Percentiles rank a stretch among this genome's conserved stretches.
phyloP scores from a whole-genome alignment of 306 rosid genomes.

The Lablab purpureus region DNA sequence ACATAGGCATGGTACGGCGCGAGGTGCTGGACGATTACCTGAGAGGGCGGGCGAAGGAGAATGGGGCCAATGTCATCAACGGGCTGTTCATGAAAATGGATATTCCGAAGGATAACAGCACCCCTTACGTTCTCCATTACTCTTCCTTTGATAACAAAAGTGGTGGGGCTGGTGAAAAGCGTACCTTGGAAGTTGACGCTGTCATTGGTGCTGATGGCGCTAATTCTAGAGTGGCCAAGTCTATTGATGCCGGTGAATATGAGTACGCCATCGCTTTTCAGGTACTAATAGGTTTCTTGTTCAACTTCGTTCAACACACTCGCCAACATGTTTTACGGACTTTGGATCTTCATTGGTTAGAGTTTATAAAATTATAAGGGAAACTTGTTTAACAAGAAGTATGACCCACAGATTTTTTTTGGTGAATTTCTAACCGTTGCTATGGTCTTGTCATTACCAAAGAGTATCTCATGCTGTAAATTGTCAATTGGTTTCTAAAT shows the following conservation, averaged over 20 bases:
- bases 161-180: constrained; percentile 80
- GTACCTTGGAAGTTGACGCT: constrained; percentile 86
- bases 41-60: constrained; percentile 74
- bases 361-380: no score
- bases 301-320: no score
- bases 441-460: no score
- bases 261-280: constrained; percentile 98
- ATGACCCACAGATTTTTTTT: no score
- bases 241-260: constrained; percentile 91
- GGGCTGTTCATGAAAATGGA: constrained; percentile 95
- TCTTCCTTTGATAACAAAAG: constrained; percentile 70
- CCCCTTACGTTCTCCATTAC: constrained; percentile 85
- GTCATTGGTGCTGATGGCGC: constrained; percentile 99
- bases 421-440: no score
- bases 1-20: constrained; percentile 94
- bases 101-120: constrained; percentile 54
- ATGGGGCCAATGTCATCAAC: constrained; percentile 81
- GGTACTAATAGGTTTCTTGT: constrained; percentile 48
- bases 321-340: no score
- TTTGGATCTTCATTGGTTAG: no score
- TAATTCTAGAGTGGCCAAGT: constrained; percentile 92
- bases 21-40: constrained; percentile 85
- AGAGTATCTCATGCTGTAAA: no score
- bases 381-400: no score
- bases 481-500: no score